Evolutionary conservation across 768 basidiomycete genomes (phyloP), one percentile per base, ranked within the genome.

Genomic region (Mycena crocata): DNA sequence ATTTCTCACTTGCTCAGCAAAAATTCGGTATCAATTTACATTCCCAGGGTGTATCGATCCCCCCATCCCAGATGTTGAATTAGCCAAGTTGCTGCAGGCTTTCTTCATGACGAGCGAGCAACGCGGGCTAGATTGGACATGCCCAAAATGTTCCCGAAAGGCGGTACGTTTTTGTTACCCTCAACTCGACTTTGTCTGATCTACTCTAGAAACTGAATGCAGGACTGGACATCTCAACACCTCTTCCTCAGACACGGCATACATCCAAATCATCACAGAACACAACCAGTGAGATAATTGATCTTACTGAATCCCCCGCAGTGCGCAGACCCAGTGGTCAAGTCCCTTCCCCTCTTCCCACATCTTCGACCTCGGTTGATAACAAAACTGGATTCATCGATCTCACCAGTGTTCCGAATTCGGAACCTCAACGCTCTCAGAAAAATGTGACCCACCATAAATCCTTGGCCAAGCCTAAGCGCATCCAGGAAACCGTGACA

Each of bases 61-160:
- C n/a, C n/a, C n/a, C n/a, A n/a, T n/a, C n/a, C n/a, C n/a, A n/a
- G 24, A 44, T 62, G 3, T 54, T 39, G 19, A n/a, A 19, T 32
- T 21, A n/a, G n/a, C n/a, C n/a, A n/a, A n/a, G n/a, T n/a, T n/a
- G n/a, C n/a, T n/a, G n/a, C n/a, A n/a, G n/a, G n/a, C 24, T 26
- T 54, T 40, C 26, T 31, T 62, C 3, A 19, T 5, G 21, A 17
- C 42, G 9, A 17, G 17, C 6, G 2, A 5, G 6, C 32, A 42
- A 30, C 21, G 4, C 50, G 45, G 21, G 21, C 12, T 37, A 2
- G 10, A 10, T 4, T 67, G 66, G 66, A 56, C 39, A 6, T 67
- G 66, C 17, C 6, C 26, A 12, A 67, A 62, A 57, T 67, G 66
- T 40, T n/a, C 42, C 12, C 61, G 61, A 21, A 52, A 46, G 52